A percentile compares a stretch with the other conserved stretches of the same genome.
Conservation (phyloP, 257 asterid genomes). For the Asclepias syriaca region DNA sequence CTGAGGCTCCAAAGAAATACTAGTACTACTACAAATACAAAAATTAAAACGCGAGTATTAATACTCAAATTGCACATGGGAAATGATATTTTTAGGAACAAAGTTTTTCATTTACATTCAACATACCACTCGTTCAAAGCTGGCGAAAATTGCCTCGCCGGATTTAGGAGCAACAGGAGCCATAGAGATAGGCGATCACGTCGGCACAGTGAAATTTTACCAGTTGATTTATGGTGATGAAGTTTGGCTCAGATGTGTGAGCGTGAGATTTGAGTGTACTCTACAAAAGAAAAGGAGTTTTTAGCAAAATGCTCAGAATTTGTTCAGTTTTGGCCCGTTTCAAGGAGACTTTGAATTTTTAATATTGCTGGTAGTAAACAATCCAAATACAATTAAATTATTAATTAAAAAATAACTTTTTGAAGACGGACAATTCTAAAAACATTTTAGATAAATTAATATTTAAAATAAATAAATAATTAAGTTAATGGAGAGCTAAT, state of each 20-base stretch:
- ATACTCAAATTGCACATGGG: no score
- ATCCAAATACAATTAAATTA: no score
- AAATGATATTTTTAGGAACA: background rate
- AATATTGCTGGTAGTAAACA: no score
- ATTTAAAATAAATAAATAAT: no score
- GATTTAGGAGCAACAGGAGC: constrained; percentile 44
- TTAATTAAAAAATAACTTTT: no score
- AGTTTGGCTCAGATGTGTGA: background rate
- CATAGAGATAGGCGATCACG: constrained; percentile 14
- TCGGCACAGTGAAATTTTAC: background rate
- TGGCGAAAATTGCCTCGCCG: constrained; percentile 49
- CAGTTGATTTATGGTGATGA: background rate
- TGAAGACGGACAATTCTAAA: no score
- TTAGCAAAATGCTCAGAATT: background rate
- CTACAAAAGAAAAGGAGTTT: background rate
- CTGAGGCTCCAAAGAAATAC: no score
- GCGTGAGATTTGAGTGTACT: background rate
- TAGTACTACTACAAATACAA: no score
- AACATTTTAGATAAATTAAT: no score
- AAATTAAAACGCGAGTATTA: background rate
- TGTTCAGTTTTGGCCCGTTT: background rate
- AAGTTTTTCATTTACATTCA: background rate
- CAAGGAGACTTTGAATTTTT: no score
- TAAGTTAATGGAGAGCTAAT: no score
- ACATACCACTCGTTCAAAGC: constrained; percentile 46